These are phyloP conservation scores for Grammothele lineata DNA, from an alignment of 768 basidiomycete genomes.

Conservation along the genomic window DNA sequence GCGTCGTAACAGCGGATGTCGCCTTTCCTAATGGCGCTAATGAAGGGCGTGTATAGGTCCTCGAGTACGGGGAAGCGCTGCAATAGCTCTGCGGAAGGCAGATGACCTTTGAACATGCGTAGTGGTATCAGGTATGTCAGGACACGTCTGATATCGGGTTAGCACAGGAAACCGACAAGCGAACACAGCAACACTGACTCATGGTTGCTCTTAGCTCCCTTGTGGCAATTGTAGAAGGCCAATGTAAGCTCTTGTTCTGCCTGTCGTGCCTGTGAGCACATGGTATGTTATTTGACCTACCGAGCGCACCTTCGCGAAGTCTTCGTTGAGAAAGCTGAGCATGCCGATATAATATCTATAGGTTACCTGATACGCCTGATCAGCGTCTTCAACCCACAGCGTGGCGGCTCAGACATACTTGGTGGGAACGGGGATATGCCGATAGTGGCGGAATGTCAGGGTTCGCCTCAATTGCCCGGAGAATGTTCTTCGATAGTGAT, in stretches of 20 bases:
- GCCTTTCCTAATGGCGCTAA: constrained; percentile 70
- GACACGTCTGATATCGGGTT: constrained; percentile 58
- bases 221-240: constrained; percentile 83
- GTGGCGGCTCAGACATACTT: no score
- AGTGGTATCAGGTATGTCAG: constrained; percentile 88
- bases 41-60: constrained; percentile 77
- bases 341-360: constrained; percentile 94
- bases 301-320: constrained; percentile 67
- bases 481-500: constrained; percentile 86
- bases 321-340: constrained; percentile 90
- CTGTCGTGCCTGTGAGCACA: constrained; percentile 32
- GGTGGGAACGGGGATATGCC: constrained; percentile 79
- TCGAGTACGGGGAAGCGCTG: constrained; percentile 67
- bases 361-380: constrained; percentile 64
- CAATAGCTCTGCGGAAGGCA: constrained; percentile 73
- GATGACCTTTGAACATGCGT: constrained; percentile 80
- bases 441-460: constrained; percentile 77
- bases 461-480: constrained; percentile 83
- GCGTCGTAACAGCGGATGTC: constrained; percentile 78
- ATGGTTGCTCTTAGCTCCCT: constrained; percentile 67
- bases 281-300: neutral
- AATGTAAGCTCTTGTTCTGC: constrained; percentile 83
- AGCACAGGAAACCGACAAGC: no score
- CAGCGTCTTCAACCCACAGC: constrained; percentile 4
- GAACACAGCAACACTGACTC: constrained; percentile 49